A percentile compares a stretch with the other conserved stretches of the same genome.
Conservation (phyloP, 495 filamentous ascomycete genomes). For the Tetracladium marchalianum region DNA sequence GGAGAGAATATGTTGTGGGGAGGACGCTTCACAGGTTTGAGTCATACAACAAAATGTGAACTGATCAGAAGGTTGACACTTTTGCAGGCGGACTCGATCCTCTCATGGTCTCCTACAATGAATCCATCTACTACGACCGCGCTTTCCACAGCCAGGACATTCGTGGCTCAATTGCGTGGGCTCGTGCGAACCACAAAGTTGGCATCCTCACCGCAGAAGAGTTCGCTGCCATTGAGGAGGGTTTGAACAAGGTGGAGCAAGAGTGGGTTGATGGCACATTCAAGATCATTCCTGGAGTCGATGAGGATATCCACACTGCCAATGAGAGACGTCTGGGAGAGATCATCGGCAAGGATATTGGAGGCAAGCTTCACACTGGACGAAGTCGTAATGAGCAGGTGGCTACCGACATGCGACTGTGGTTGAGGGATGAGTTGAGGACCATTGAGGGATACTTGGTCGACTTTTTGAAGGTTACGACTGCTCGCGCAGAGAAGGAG, state of each 20-base stretch:
- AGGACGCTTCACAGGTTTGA: slow-evolving; percentile 18
- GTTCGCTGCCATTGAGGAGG: slow-evolving; percentile 66
- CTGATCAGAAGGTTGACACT: not conserved
- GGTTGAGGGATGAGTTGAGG: slow-evolving; percentile 71
- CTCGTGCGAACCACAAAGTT: slow-evolving; percentile 69
- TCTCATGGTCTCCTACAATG: slow-evolving; percentile 83
- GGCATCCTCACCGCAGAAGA: slow-evolving; percentile 68
- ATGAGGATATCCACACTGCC: slow-evolving; percentile 64
- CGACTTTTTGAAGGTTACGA: slow-evolving; percentile 62
- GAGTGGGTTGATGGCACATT: slow-evolving; percentile 65
- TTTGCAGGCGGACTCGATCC: slow-evolving; percentile 66
- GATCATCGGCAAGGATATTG: slow-evolving; percentile 77
- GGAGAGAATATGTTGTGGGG: slow-evolving; percentile 20
- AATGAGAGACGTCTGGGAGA: slow-evolving; percentile 88
- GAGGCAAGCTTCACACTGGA: slow-evolving; percentile 89
- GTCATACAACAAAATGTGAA: slow-evolving; percentile 1
- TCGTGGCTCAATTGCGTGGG: slow-evolving; percentile 76
- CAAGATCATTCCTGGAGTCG: slow-evolving; percentile 49
- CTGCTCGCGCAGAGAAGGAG: slow-evolving; percentile 66
- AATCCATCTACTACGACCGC: slow-evolving; percentile 80
- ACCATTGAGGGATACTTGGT: slow-evolving; percentile 59
- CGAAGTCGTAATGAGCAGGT: slow-evolving; percentile 91
- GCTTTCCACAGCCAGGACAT: slow-evolving; percentile 80
- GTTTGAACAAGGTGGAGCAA: slow-evolving; percentile 60
- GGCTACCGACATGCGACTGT: slow-evolving; percentile 86